phyloP scores from a whole-genome alignment of 768 basidiomycete species.

The Termitomyces sp. region DNA sequence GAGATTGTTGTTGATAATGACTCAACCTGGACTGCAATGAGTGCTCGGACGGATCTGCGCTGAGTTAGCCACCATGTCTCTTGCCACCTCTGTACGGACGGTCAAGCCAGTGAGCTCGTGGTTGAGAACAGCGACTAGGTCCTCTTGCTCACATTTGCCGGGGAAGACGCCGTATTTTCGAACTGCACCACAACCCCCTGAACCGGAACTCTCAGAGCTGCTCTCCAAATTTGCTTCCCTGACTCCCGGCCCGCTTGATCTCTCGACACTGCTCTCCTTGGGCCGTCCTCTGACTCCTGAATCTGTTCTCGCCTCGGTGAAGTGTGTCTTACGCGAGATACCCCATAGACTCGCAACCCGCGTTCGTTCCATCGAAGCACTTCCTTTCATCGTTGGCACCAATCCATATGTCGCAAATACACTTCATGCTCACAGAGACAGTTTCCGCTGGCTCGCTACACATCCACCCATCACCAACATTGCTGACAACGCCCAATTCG shows the following conservation, averaged over 20 bases:
- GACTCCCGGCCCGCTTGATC: conserved; percentile 65
- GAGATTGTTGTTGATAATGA: background rate
- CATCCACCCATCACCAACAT: conserved; percentile 61
- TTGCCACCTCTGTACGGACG: background rate
- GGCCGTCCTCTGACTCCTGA: conserved; percentile 67
- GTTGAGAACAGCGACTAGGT: conserved; percentile 3
- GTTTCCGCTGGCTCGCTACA: conserved; percentile 65
- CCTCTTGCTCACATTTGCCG: conserved; percentile 2
- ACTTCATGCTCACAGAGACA: conserved; percentile 60
- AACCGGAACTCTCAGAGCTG: conserved; percentile 50
- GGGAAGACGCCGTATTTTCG: conserved; percentile 19
- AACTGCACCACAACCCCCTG: conserved; percentile 42
- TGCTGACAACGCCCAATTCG: conserved; percentile 66
- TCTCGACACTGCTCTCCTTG: conserved; percentile 69
- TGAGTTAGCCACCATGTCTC: conserved; percentile 5
- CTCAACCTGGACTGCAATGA: background rate
- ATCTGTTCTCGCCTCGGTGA: conserved; percentile 70
- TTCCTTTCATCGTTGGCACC: conserved; percentile 87
- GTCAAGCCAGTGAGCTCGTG: conserved; percentile 6
- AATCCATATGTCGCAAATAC: conserved; percentile 81
- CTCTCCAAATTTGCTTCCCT: conserved; percentile 54
- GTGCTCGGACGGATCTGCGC: conserved; percentile 10
- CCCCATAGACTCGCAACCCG: conserved; percentile 73
- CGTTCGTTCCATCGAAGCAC: conserved; percentile 64
- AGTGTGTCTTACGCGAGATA: conserved; percentile 69